Percentiles rank a stretch among this genome's conserved stretches.
phyloP scores from a whole-genome alignment of 1,284 basidiomycete genomes.

The Cryptococcus jaspeensis region DNA sequence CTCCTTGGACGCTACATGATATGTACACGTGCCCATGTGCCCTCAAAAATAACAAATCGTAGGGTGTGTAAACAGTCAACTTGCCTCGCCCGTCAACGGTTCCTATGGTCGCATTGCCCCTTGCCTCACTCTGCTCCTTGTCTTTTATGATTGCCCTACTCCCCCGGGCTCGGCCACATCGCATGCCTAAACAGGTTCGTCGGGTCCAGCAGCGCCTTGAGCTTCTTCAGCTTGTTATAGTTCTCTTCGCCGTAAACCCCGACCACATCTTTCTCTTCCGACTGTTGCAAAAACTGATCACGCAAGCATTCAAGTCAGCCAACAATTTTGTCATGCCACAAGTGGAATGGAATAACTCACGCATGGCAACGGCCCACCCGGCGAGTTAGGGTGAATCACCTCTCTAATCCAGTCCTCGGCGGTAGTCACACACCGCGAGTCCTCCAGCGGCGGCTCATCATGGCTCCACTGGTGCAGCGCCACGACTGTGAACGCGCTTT shows the following conservation, averaged over 20 bases:
- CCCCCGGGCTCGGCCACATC: constrained; percentile 61
- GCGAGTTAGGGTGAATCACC: constrained; percentile 65
- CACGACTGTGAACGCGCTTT: constrained; percentile 77
- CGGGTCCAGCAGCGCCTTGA: constrained; percentile 75
- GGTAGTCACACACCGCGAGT: constrained; percentile 70
- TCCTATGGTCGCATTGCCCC: no score
- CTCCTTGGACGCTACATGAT: no score
- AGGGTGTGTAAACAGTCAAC: no score
- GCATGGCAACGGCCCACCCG: constrained; percentile 76
- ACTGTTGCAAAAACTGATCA: constrained; percentile 63
- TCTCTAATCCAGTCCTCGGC: constrained; percentile 82
- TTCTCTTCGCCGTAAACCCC: constrained; percentile 67
- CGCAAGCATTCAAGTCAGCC: not conserved
- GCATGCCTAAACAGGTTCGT: constrained; percentile 66
- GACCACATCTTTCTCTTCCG: constrained; percentile 28
- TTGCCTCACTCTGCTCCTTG: no score
- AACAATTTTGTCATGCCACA: not conserved
- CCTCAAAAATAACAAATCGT: no score
- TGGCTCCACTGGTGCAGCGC: constrained; percentile 91
- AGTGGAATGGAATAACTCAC: constrained; percentile 56
- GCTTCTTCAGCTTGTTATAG: constrained; percentile 64
- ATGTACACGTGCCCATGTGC: no score
- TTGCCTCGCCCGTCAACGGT: no score
- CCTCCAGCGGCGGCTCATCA: constrained; percentile 59
- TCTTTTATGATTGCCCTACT: no score